Evolutionary conservation across 2,329 filamentous ascomycete species (phyloP).

Genomic region (Rosellinia necatrix): DNA sequence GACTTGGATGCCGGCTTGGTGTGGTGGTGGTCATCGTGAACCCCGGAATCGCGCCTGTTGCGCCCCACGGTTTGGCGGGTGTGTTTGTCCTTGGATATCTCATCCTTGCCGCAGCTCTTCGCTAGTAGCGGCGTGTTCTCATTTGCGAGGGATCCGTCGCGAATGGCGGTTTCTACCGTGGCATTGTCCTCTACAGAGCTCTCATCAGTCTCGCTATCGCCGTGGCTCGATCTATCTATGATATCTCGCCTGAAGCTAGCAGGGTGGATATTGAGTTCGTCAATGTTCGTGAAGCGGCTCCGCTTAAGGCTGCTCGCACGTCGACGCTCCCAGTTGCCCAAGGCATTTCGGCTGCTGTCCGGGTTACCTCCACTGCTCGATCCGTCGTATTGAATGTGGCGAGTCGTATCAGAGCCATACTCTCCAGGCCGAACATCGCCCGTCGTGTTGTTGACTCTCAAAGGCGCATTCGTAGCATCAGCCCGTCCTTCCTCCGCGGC

Average conservation of each 20-base stretch:
- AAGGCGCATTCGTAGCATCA: slow-evolving; percentile 47
- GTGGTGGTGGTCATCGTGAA: slow-evolving; percentile 80
- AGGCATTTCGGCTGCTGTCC: slow-evolving; percentile 39
- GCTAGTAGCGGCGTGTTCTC: slow-evolving; percentile 48
- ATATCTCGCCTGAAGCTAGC: slow-evolving; percentile 91
- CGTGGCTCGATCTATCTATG: slow-evolving; percentile 70
- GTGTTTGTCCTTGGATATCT: slow-evolving; percentile 38
- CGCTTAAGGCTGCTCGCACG: slow-evolving; percentile 56
- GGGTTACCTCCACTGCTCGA: slow-evolving; percentile 39
- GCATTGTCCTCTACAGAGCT: slow-evolving; percentile 57
- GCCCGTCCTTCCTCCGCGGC: slow-evolving; percentile 59
- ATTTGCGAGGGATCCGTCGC: slow-evolving; percentile 38
- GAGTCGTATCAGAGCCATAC: slow-evolving; percentile 46
- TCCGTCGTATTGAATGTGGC: slow-evolving; percentile 48
- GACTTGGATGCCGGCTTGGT: slow-evolving; percentile 65
- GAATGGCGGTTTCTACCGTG: slow-evolving; percentile 44
- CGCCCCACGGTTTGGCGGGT: slow-evolving; percentile 32
- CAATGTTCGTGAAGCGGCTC: slow-evolving; percentile 66
- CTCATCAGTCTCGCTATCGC: slow-evolving; percentile 56
- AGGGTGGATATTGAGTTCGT: slow-evolving; percentile 83
- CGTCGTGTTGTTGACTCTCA: slow-evolving; percentile 58
- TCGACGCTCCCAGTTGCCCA: slow-evolving; percentile 50
- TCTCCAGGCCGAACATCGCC: slow-evolving; percentile 68
- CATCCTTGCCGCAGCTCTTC: slow-evolving; percentile 35
- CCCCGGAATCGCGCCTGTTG: slow-evolving; percentile 54